Percentiles rank a stretch among this genome's conserved stretches.
phyloP scores from a whole-genome alignment of 129 eudicot genomes.

The Kitagawia praeruptora region DNA sequence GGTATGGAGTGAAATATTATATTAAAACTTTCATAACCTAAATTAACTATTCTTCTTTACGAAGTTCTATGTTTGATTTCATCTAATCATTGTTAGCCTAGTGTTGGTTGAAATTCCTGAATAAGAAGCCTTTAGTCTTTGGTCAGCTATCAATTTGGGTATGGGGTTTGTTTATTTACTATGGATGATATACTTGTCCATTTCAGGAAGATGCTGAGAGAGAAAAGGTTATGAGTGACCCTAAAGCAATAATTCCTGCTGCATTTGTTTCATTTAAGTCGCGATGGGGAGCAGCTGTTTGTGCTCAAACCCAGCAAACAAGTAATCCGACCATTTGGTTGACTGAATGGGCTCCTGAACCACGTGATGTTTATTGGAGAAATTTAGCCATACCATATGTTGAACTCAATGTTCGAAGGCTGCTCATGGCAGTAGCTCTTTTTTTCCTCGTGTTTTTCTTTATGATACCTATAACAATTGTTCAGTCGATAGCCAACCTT shows the following conservation, averaged over 20 bases:
- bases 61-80: neutral
- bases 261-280: conserved; percentile 92
- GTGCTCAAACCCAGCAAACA: conserved; percentile 91
- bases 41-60: neutral
- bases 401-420: conserved; percentile 63
- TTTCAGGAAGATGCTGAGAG: conserved; percentile 73
- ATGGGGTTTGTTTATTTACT: neutral
- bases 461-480: conserved; percentile 95
- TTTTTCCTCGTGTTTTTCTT: conserved; percentile 81
- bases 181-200: neutral
- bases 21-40: neutral
- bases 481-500: conserved; percentile 83
- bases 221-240: conserved; percentile 69
- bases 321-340: conserved; percentile 89
- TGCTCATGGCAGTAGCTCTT: conserved; percentile 71
- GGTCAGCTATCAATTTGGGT: neutral
- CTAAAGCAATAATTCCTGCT: conserved; percentile 74
- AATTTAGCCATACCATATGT: conserved; percentile 89
- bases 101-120: neutral
- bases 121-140: neutral
- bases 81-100: neutral
- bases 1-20: neutral
- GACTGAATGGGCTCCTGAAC: conserved; percentile 98
- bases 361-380: conserved; percentile 91
- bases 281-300: conserved; percentile 99